Percentiles rank a stretch among this genome's conserved stretches.
phyloP scores from a whole-genome alignment of 208 protist species.

The Trypanosoma caninum region DNA sequence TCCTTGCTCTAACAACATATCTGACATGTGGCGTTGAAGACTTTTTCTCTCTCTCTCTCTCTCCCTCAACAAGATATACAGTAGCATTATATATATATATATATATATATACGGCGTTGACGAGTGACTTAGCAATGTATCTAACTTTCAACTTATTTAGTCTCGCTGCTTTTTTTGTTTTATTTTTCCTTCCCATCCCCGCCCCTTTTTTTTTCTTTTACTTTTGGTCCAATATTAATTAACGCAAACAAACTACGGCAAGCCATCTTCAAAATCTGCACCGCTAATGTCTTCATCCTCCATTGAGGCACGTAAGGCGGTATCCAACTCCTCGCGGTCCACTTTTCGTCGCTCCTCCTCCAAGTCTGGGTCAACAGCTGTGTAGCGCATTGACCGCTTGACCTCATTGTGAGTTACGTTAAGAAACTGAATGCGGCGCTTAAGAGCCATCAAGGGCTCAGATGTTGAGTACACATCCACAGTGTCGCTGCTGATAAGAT shows the following conservation, averaged over 20 bases:
- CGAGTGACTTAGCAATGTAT: too few species aligned
- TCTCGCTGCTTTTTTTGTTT: not conserved
- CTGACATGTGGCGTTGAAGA: too few species aligned
- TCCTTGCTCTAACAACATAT: too few species aligned
- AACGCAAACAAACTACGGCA: slow-evolving; percentile 32
- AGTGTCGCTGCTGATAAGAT: slow-evolving; percentile 92
- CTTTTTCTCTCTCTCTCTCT: too few species aligned
- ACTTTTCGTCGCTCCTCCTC: slow-evolving; percentile 71
- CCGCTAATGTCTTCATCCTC: slow-evolving; percentile 67
- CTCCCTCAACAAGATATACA: too few species aligned
- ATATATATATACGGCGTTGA: too few species aligned
- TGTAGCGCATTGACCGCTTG: slow-evolving; percentile 91
- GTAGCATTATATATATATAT: too few species aligned
- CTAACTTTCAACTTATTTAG: too few species aligned
- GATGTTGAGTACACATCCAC: slow-evolving; percentile 96
- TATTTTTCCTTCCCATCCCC: not conserved
- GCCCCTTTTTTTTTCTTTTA: slow-evolving; percentile 1
- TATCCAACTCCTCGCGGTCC: slow-evolving; percentile 35
- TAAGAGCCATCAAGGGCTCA: slow-evolving; percentile 93
- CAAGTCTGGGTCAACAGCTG: slow-evolving; percentile 73
- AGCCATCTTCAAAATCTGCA: slow-evolving; percentile 83
- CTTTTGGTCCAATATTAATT: not conserved
- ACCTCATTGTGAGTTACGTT: slow-evolving; percentile 95
- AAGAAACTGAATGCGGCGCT: slow-evolving; percentile 95
- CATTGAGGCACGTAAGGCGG: slow-evolving; percentile 37